Base-by-base conservation (phyloP, 192 early-diverging fungal genomes). In the Allomyces macrogynus region DNA sequence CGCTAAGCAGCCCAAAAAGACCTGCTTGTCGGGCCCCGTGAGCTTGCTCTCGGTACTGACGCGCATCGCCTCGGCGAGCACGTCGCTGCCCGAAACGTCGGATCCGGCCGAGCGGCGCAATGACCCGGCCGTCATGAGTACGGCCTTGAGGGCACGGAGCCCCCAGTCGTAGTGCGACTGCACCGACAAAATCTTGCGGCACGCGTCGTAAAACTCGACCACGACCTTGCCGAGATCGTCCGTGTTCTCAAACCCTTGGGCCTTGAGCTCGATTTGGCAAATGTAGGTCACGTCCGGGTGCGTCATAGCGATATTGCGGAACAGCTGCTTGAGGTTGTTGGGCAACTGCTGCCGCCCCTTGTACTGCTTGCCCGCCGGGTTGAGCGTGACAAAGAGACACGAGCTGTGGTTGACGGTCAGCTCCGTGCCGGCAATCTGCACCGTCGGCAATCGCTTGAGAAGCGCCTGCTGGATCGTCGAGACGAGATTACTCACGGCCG, bases 121-220 rank as follows among this genome's bases (percentile, higher is more conserved):
- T 64, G 94, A 94, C 76, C 97, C 97, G 20, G 97, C 97, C 73
- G 87, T 90, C 23, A 95, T 88, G 61, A 99, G 77, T 12, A 99
- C 97, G 85, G 91, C 92, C 77, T 99, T 99, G 24, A 99, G 77
- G 0, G 94, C 90, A 68, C 97, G 89, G 65, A 99, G 81, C 60
- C 97, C 97, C 78, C 97, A 99, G 73, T 99, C 97, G 70, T 99
- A 99, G 73, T 99, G 97, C 24, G 86, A 84, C 83, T 97, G 95
- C 43, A 88, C 82, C 18, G 92, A 92, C 24, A 99, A 80, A 73
- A 96, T 91, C 77, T 94, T 90, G 12, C 78, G 77, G 73, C 92
- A 95, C 42, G 98, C 78, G 64, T 88, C 91, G 76, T 98, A 99
- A 32, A 99, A 73, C n/a, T 95, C 95, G 5, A 99, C 93, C 26